Conservation (phyloP, 2,329 filamentous ascomycete species). For the Aureobasidium leucospermi region DNA sequence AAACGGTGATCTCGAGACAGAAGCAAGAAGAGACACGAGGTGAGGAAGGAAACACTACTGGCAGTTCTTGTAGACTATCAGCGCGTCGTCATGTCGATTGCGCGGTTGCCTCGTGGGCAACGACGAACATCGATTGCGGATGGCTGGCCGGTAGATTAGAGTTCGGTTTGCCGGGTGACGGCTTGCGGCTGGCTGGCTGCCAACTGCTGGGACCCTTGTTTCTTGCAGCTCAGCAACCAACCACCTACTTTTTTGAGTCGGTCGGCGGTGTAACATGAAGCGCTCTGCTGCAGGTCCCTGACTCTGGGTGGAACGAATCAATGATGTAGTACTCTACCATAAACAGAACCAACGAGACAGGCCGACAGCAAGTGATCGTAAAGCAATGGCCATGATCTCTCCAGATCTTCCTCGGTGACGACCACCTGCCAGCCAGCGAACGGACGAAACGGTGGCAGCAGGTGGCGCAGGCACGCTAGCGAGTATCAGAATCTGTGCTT, state of each 20-base stretch:
- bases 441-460: constrained; percentile 10
- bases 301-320: background rate
- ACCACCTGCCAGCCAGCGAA: constrained; percentile 1
- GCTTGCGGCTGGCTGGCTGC: background rate
- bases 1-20: background rate
- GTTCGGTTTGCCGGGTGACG: background rate
- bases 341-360: background rate
- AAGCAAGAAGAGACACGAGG: background rate
- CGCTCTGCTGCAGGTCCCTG: background rate
- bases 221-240: background rate
- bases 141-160: constrained; percentile 8
- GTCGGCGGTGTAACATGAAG: background rate
- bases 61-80: constrained; percentile 5
- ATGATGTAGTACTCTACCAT: background rate
- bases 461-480: constrained; percentile 12
- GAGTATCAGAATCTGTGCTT: constrained; percentile 12
- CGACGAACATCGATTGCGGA: constrained; percentile 9
- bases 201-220: background rate
- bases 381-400: background rate
- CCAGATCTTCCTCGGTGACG: constrained; percentile 8
- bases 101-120: constrained; percentile 11
- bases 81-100: constrained; percentile 12
- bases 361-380: background rate
- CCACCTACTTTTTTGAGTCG: background rate
- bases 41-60: constrained; percentile 3